These are phyloP conservation scores for Cyberlindnera meyerae DNA, from an alignment of 805 yeast species.

Conservation along the genomic window DNA sequence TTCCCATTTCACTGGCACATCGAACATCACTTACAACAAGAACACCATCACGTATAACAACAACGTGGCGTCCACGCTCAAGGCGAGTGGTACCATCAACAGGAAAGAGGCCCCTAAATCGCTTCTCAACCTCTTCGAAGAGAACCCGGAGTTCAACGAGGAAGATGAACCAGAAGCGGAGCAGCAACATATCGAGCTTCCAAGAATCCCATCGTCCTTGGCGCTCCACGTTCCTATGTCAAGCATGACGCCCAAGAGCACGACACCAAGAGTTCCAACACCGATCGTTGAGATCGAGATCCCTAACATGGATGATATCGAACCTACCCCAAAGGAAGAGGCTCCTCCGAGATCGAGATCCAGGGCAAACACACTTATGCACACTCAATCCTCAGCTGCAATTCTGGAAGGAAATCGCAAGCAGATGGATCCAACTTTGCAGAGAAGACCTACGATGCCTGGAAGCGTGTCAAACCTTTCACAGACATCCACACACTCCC, in stretches of 20 bases:
- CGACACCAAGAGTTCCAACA: slow-evolving; percentile 37
- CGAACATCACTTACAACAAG: slow-evolving; percentile 24
- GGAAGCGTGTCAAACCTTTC: slow-evolving; percentile 3
- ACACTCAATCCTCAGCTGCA: slow-evolving; percentile 19
- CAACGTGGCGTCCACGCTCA: slow-evolving; percentile 23
- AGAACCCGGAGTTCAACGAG: slow-evolving; percentile 32
- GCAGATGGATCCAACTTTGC: slow-evolving; percentile 17
- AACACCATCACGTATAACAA: slow-evolving; percentile 28
- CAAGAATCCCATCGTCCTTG: slow-evolving; percentile 19
- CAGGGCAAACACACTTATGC: slow-evolving; percentile 27
- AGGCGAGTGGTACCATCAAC: slow-evolving; percentile 25
- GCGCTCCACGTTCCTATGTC: slow-evolving; percentile 15
- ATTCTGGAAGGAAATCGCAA: slow-evolving; percentile 17
- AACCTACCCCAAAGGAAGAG: slow-evolving; percentile 16
- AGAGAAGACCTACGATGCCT: slow-evolving; percentile 23
- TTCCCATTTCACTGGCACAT: slow-evolving; percentile 8
- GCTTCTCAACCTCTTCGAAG: slow-evolving; percentile 64
- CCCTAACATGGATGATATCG: slow-evolving; percentile 55
- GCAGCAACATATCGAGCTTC: slow-evolving; percentile 13
- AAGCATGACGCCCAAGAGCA: slow-evolving; percentile 1
- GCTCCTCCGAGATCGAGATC: slow-evolving; percentile 23
- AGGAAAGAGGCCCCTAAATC: slow-evolving; percentile 66
- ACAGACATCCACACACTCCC: slow-evolving; percentile 14
- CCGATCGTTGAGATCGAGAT: slow-evolving; percentile 64
- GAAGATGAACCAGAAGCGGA: slow-evolving; percentile 17